A percentile compares a stretch with the other conserved stretches of the same genome.
These are phyloP conservation scores for Trichosporon coremiiforme DNA, from an alignment of 1,284 basidiomycete species.

Conservation along the genomic window DNA sequence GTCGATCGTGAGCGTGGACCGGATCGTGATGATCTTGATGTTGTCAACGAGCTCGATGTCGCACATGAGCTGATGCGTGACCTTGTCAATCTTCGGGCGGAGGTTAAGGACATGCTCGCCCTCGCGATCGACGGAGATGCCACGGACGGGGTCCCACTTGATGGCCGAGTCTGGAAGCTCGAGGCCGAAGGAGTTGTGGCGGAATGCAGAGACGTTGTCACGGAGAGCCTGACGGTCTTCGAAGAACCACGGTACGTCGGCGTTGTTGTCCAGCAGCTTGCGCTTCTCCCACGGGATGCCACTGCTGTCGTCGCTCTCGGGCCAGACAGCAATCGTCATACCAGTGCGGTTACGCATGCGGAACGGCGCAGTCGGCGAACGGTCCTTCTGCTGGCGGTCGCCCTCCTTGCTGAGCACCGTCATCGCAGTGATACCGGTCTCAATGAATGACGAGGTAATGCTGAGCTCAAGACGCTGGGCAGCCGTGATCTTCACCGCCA, in stretches of 20 bases:
- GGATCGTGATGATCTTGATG: conserved; percentile 91
- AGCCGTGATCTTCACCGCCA: conserved; percentile 70
- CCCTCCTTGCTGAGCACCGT: conserved; percentile 74
- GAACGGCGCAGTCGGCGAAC: conserved; percentile 91
- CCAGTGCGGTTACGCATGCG: conserved; percentile 90
- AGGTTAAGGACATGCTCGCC: conserved; percentile 89
- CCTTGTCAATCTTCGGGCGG: conserved; percentile 74
- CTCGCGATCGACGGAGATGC: conserved; percentile 90
- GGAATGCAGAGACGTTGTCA: conserved; percentile 79
- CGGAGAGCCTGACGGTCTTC: conserved; percentile 94
- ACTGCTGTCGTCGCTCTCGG: conserved; percentile 60
- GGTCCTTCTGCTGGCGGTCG: conserved; percentile 70
- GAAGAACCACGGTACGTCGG: conserved; percentile 91
- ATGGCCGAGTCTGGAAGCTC: conserved; percentile 76
- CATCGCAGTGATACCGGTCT: conserved; percentile 75
- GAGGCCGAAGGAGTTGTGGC: conserved; percentile 79
- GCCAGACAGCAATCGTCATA: conserved; percentile 76
- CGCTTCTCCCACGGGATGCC: conserved; percentile 33
- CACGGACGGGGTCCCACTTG: conserved; percentile 82
- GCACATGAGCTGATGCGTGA: conserved; percentile 80
- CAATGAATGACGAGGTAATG: conserved; percentile 86
- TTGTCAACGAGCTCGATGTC: conserved; percentile 90
- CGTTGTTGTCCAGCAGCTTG: conserved; percentile 64
- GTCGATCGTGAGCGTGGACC: conserved; percentile 90
- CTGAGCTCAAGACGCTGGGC: conserved; percentile 88